Evolutionary conservation across 2,329 filamentous ascomycete genomes (phyloP), one percentile per base, ranked within the genome.

Genomic region (Xylaria sp.): DNA sequence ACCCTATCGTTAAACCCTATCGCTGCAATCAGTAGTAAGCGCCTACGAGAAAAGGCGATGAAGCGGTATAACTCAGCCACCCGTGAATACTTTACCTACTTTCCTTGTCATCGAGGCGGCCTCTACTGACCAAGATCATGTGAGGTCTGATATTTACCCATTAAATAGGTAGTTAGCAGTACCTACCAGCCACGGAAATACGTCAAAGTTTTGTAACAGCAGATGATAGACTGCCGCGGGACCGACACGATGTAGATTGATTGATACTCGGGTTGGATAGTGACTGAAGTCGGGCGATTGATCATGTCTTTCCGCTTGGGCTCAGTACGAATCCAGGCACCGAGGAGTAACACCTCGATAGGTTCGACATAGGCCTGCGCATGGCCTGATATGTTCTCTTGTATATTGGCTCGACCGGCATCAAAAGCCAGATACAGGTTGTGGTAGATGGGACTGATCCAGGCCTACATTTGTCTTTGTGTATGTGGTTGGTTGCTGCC

Each of bases 301-400:
- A 59, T 67, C 52, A 71, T 69, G 25, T 63, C 64, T 25, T 69
- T 63, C 33, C 64, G 63, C 28, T 36, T 33, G 23, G 33, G 61
- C 23, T 62, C 66, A 46, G 54, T 61, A 20, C 66, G 54, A 33
- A 73, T 69, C 72, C 68, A 73, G 51, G 64, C 64, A 46, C 74
- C 54, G 31, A 36, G 67, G 15, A 74, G 64, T 25, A 60, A 33
- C 31, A 33, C 59, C 36, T 72, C 71, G 46, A 73, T 75, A 56
- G 71, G 66, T 78, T 88, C 84, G 65, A 93, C 82, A 75, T 93
- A 94, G 54, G 86, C 86, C 68, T 86, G 84, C 23, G 91, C 91
- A 75, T 90, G 83, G 75, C 83, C 81, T 7, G 91, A 91, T 51
- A 94, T 88, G 52, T 87, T 62, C 61, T 64, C 15, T 3, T 23